A percentile compares a stretch with the other conserved stretches of the same genome.
Evolutionary conservation across 352 stramenopile species (phyloP).

Genomic region (Phytophthora uliginosa): DNA sequence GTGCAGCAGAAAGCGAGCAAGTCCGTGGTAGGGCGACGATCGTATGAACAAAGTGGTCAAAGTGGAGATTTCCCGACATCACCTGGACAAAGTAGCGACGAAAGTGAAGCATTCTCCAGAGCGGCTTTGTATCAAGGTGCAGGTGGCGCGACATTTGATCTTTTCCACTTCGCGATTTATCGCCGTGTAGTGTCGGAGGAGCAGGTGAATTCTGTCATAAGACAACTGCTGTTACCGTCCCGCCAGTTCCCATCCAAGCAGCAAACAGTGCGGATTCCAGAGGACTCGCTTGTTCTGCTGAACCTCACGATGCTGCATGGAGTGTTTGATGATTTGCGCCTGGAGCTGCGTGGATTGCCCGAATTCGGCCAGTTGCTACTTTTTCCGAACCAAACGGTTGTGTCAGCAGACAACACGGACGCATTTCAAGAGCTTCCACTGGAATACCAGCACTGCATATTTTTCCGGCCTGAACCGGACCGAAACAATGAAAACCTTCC

Average conservation of each 20-base stretch:
- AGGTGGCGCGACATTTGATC: constrained; percentile 61
- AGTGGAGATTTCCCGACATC: background rate
- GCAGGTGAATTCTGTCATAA: constrained; percentile 33
- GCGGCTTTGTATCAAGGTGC: constrained; percentile 50
- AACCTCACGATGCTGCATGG: constrained; percentile 69
- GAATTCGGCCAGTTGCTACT: constrained; percentile 63
- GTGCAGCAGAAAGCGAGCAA: constrained; percentile 33
- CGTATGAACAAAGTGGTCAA: constrained; percentile 2
- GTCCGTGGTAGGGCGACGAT: constrained; percentile 23
- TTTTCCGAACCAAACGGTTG: constrained; percentile 52
- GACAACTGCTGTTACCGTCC: constrained; percentile 47
- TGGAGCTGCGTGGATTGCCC: constrained; percentile 62
- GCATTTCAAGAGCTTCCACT: constrained; percentile 54
- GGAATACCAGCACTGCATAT: constrained; percentile 61
- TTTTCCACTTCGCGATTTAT: constrained; percentile 84
- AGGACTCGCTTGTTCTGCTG: constrained; percentile 58
- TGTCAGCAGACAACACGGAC: constrained; percentile 49
- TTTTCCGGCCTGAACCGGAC: constrained; percentile 53
- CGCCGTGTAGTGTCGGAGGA: constrained; percentile 41
- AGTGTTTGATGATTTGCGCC: constrained; percentile 64
- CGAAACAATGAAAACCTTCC: constrained; percentile 64
- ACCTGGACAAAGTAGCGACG: constrained; percentile 9
- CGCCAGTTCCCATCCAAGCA: constrained; percentile 47
- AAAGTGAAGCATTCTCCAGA: constrained; percentile 34
- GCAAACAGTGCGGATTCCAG: constrained; percentile 46